Evolutionary conservation across 345 rosid species (phyloP), one percentile per base, ranked within the genome.

Genomic region (Salix dunnii): DNA sequence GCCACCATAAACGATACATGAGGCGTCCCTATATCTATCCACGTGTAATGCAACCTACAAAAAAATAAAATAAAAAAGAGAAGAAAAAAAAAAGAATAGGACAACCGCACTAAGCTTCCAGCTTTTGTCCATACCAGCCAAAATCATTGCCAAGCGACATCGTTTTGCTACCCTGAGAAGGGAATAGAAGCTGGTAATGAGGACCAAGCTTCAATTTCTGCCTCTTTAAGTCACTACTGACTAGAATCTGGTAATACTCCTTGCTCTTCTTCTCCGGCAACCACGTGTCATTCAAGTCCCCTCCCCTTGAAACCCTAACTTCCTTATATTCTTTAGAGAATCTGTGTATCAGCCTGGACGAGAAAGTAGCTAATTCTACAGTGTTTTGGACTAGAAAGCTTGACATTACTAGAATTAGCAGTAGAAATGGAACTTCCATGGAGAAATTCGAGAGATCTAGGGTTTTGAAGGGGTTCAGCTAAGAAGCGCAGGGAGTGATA

Each of bases 1-100:
- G 97, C 98, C 77, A 94, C 95, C 43, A 94, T 92, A 84, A 90
- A 93, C 40, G 98, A 88, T 43, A 88, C 91, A 60, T 69, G 90
- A 5, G 95, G 97, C 2, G 92, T 89, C 78, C 98, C 98, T 23
- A 93, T 84, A 55, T 93, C 92, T 68, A 93, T 87, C 98, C 95
- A 91, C 40, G 88, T 84, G 78, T 91, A 93, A 74, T 93, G 95
- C 42, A 93, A 79, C 98, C 97, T 91, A 81, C 38, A 67, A 60
- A 30, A 75, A 72, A 60, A 18, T 5, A 66, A 27, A 31, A 16
- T 27, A 66, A 65, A 13, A 33, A 18, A n/a, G n/a, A n/a, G n/a
- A n/a, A n/a, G n/a, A 4, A 27, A 9, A 3, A 18, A 6, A 63
- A 30, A 58, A 72, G 36, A 35, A 27, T 7, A 27, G 20, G 33